A percentile compares a stretch with the other conserved stretches of the same genome.
These are phyloP conservation scores for Lathyrus oleraceus DNA, from an alignment of 306 rosid species.

Conservation along the genomic window DNA sequence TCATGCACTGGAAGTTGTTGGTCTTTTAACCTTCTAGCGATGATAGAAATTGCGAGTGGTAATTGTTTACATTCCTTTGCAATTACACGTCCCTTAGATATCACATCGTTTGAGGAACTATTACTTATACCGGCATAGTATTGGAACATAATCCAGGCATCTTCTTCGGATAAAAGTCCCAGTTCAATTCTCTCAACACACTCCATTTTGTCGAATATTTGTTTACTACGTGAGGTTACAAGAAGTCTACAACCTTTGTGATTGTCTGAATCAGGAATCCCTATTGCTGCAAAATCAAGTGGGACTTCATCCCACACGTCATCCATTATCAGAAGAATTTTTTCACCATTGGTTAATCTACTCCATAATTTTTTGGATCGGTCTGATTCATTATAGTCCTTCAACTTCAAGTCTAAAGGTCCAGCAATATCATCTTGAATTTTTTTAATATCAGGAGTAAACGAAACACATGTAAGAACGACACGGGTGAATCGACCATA, in stretches of 20 bases:
- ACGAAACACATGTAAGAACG: not conserved
- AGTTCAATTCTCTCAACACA: not conserved
- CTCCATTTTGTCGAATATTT: not conserved
- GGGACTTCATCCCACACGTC: conserved; percentile 20
- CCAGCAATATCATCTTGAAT: not conserved
- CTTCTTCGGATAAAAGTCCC: not conserved
- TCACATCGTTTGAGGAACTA: not conserved
- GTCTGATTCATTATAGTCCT: rapidly evolving
- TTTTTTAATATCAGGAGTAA: not conserved
- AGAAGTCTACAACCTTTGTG: not conserved
- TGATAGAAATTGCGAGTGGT: conserved; percentile 6
- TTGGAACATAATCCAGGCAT: not conserved
- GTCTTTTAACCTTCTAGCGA: not conserved
- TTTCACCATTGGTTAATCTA: not conserved
- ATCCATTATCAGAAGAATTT: conserved; percentile 23
- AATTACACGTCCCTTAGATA: not conserved
- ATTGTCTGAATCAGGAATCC: not conserved
- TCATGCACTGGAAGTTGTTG: not conserved
- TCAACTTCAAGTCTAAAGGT: not conserved
- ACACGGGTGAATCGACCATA: not conserved
- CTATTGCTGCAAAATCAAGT: not conserved
- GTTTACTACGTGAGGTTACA: not conserved
- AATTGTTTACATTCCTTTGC: conserved; percentile 26
- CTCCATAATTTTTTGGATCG: not conserved
- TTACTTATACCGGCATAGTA: not conserved